A percentile compares a stretch with the other conserved stretches of the same genome.
Conservation (phyloP, 495 filamentous ascomycete genomes). For the Aspergillus sclerotioniger region DNA sequence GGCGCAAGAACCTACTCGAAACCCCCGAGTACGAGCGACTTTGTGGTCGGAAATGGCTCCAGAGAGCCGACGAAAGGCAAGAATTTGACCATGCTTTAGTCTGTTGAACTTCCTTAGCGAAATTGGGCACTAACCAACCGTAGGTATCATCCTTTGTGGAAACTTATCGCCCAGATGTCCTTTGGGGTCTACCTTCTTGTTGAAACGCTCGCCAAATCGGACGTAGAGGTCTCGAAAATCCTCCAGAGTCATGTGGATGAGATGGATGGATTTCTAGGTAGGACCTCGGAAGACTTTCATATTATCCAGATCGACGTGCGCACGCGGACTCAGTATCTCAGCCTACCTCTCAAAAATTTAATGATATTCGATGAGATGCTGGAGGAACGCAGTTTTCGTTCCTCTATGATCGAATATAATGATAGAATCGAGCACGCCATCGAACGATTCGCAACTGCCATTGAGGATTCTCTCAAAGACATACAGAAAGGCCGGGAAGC, state of each 20-base stretch:
- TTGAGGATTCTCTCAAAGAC: slow-evolving; percentile 75
- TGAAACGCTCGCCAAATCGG: slow-evolving; percentile 80
- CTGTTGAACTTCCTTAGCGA: neutral
- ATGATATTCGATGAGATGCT: slow-evolving; percentile 88
- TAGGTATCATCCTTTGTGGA: slow-evolving; percentile 80
- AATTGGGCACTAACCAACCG: slow-evolving; percentile 2
- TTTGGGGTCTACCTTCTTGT: slow-evolving; percentile 91
- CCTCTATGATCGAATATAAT: slow-evolving; percentile 80
- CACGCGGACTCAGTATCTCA: slow-evolving; percentile 72
- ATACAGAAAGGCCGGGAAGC: slow-evolving; percentile 73
- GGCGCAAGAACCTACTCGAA: slow-evolving; percentile 69
- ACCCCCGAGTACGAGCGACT: slow-evolving; percentile 60
- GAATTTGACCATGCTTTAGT: neutral
- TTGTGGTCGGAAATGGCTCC: slow-evolving; percentile 70
- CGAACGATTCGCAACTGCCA: slow-evolving; percentile 66
- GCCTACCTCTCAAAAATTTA: slow-evolving; percentile 78
- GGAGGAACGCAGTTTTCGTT: slow-evolving; percentile 74
- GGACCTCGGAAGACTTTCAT: slow-evolving; percentile 80
- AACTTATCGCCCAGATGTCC: slow-evolving; percentile 86
- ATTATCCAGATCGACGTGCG: slow-evolving; percentile 73
- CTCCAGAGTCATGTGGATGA: slow-evolving; percentile 92
- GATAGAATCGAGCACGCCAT: slow-evolving; percentile 89
- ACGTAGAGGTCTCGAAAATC: slow-evolving; percentile 82
- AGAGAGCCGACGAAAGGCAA: slow-evolving; percentile 58
- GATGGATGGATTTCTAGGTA: slow-evolving; percentile 84